Evolutionary conservation across 108 stramenopile genomes (phyloP), one percentile per base, ranked within the genome.

Genomic region (Nitzschia sp.): DNA sequence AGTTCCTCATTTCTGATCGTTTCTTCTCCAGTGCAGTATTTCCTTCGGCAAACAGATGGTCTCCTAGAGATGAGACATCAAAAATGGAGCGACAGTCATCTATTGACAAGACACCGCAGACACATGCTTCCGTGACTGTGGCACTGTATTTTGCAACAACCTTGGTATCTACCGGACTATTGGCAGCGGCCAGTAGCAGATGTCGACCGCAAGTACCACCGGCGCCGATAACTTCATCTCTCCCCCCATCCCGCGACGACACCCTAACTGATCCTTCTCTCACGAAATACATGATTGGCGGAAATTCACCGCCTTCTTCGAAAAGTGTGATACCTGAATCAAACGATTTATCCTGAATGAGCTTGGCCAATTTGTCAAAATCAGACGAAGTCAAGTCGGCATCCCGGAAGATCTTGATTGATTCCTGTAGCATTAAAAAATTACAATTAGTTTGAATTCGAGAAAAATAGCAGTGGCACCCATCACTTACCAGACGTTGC

Each of bases 281-380:
- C 9, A 92, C 56, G 10, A 92, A 57, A 51, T 86, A 87, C 46
- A 92, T 53, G 0, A 86, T 52, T 0, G 86, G 80, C 20, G 63
- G 56, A 19, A 73, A 74, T 0, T 26, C 12, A 17, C 87, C 77
- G 12, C 90, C 91, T 69, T 94, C 78, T 7, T 69, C 62, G 70
- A 97, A 82, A 51, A 98, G 86, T 17, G 64, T 65, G 29, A 81
- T 77, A 7, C 88, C 92, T 37, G 80, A 71, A 57, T 78, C 53
- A 65, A 76, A 95, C 52, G 77, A 78, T 37, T 80, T 79, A 40
- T 80, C 79, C 0, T 37, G 37, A 19, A 93, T 64, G 20, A 69
- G 53, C 25, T 70, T 62, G 22, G 82, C 80, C 19, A 92, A 59
- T n/a, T 79, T 72, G 17, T 74, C 71, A 50, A 81, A 70, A 51